Evolutionary conservation across 2,329 filamentous ascomycete genomes (phyloP), one percentile per base, ranked within the genome.

Genomic region (Monilinia polystroma): DNA sequence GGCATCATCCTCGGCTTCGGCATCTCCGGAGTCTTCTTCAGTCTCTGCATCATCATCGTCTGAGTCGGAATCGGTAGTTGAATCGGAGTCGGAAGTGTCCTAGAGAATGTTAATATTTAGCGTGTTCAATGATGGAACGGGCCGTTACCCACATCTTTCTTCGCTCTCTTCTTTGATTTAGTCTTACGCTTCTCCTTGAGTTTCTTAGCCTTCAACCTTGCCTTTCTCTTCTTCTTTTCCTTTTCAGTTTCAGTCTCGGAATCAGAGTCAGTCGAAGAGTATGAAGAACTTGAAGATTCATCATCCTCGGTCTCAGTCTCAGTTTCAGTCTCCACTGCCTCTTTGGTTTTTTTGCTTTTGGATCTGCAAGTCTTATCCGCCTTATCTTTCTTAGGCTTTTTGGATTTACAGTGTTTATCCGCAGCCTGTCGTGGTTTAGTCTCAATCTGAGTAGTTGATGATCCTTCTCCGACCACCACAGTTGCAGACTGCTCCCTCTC

Each of bases 121-220:
- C 32, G 58, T 49, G 51, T 56, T 51, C 43, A 14, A 57, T 29
- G 54, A 54, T 55, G 10, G 49, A 58, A 54, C 12, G 58, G 58
- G 56, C 56, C 29, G 63, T 56, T 64, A 63, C 32, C 45, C 72
- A 76, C 68, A 70, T 73, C 73, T 73, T 78, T 75, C 63, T 73
- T 76, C 10, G 77, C 71, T 67, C 77, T 79, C 54, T 75, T 73
- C 73, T 79, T 81, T 53, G 76, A 78, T 73, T 79, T 80, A 4
- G 73, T 70, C 69, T 80, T 81, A 62, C 72, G 72, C 70, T 76
- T 76, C 10, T 74, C 73, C 64, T 74, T 74, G 18, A 71, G 67
- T 63, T 72, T 74, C 67, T 77, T 79, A 12, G 74, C 74, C 71
- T 78, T 80, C 65, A 68, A 73, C 67, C 74, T 75, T 29, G 75